Percentiles rank a stretch among this genome's conserved stretches.
Evolutionary conservation across 345 rosid species (phyloP).

Genomic region (Theobroma cacao): DNA sequence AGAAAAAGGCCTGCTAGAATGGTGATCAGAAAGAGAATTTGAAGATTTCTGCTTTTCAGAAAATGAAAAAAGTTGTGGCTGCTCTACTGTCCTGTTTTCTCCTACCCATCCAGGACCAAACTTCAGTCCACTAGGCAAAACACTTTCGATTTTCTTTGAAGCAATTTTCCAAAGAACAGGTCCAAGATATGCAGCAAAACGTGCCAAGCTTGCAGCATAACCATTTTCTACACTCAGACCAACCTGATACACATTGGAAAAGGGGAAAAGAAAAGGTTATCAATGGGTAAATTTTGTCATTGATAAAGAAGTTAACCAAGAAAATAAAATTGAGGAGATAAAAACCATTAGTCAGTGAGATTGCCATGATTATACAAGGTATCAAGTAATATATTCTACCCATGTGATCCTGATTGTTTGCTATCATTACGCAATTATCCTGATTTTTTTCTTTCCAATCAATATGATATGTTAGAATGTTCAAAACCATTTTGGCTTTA

Average conservation of each 20-base stretch:
- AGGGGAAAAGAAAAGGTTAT: neutral
- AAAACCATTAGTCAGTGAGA: neutral
- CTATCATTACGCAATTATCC: too few species aligned
- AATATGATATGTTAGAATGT: neutral
- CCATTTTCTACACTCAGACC: slow-evolving; percentile 72
- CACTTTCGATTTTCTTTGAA: slow-evolving; percentile 59
- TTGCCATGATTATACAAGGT: neutral
- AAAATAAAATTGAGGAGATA: neutral
- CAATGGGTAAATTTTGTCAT: neutral
- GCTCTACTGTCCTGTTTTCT: slow-evolving; percentile 47
- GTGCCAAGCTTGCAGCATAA: slow-evolving; percentile 86
- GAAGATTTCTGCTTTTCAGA: slow-evolving; percentile 32
- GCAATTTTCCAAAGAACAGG: slow-evolving; percentile 77
- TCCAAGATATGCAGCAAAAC: slow-evolving; percentile 81
- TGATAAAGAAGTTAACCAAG: too few species aligned
- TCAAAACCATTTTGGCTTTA: neutral
- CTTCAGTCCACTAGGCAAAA: slow-evolving; percentile 57
- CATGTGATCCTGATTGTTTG: neutral
- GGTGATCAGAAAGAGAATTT: slow-evolving; percentile 30
- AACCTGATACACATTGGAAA: slow-evolving; percentile 50
- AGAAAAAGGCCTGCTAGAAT: slow-evolving; percentile 44
- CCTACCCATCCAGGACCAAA: slow-evolving; percentile 86
- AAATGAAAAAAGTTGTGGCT: slow-evolving; percentile 24
- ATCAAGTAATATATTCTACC: neutral
- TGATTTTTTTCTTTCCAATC: neutral